Base-by-base conservation (phyloP, 441 rosid species). In the Populus hybrid region DNA sequence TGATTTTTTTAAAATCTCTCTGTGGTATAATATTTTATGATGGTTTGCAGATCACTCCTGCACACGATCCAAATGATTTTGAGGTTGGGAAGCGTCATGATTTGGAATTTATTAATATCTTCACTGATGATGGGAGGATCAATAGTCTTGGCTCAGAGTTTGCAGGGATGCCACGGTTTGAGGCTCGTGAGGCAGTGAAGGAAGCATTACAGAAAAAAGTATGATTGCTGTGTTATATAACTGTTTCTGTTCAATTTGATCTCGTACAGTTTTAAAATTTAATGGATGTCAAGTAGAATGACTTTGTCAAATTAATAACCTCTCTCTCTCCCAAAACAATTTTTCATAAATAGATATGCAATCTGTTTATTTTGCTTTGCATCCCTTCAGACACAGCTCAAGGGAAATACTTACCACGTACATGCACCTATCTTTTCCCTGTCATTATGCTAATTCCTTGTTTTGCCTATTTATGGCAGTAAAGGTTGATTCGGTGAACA, bases 41-140 rank as follows among this genome's bases (percentile, higher is more conserved):
- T 67, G 59, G 74, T 82, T 82, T 76, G 76, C 90, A 91, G 98
- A 94, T 94, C 76, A 95, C 98, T 78, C 98, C 99, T 4, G 98
- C 97, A 2, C 99, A 95, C 75, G 99, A 94, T 81, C 97, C 95
- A 77, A 94, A 95, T 88, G 99, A 95, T 87, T 95, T 89, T 83
- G 93, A 91, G 75, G 98, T 94, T 71, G 97, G 99, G 76, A 95
- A 88, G 86, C 94, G 95, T 65, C 97, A 92, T 82, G 83, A 83
- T 79, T 93, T 95, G 67, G 90, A 90, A 70, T 92, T 91, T 81
- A 90, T 95, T 70, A 94, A 91, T 86, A 86, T 94, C 78, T 89
- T 95, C 66, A 91, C 97, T n/a, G 98, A 95, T 87, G 97, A 94
- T 75, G 98, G 99, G 59, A 89, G 88, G 75, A 92, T 95, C 83